phyloP scores from a whole-genome alignment of 345 rosid species.

The Eucalyptus lansdowneana region DNA sequence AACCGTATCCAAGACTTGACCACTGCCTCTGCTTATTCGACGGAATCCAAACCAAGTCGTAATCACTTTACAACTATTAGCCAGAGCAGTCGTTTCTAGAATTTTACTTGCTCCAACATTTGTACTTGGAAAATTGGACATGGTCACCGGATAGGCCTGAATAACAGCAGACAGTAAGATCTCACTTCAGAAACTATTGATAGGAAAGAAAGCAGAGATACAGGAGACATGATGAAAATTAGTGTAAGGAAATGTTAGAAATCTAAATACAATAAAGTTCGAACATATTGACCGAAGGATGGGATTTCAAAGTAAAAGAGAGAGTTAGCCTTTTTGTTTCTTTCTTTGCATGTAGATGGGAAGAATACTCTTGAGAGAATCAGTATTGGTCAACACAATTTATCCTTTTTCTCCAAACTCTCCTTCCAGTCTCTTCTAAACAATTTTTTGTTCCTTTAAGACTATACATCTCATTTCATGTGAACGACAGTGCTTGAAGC shows the following conservation, averaged over 20 bases:
- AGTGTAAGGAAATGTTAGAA: background rate
- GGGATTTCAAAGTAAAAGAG: background rate
- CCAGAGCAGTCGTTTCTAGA: conserved; percentile 64
- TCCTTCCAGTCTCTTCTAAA: background rate
- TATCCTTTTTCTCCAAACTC: background rate
- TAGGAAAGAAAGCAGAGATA: background rate
- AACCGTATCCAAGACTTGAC: conserved; percentile 30
- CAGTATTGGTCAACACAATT: background rate
- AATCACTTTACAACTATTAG: conserved; percentile 54
- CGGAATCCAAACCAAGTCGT: conserved; percentile 82
- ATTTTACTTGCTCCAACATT: background rate
- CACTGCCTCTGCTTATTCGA: conserved; percentile 37
- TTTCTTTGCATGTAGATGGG: background rate
- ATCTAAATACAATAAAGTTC: background rate
- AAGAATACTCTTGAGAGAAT: background rate
- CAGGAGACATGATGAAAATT: background rate
- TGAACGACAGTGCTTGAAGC: background rate
- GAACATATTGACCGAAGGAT: background rate
- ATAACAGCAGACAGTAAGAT: background rate
- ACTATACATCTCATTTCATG: background rate
- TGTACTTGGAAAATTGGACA: conserved; percentile 13
- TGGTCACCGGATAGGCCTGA: conserved; percentile 53
- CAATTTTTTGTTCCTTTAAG: background rate
- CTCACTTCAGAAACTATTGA: background rate
- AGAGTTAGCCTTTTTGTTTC: too few relatives aligned